Evolutionary conservation across 1,284 basidiomycete genomes (phyloP).

Genomic region (Dichomitus squalens): DNA sequence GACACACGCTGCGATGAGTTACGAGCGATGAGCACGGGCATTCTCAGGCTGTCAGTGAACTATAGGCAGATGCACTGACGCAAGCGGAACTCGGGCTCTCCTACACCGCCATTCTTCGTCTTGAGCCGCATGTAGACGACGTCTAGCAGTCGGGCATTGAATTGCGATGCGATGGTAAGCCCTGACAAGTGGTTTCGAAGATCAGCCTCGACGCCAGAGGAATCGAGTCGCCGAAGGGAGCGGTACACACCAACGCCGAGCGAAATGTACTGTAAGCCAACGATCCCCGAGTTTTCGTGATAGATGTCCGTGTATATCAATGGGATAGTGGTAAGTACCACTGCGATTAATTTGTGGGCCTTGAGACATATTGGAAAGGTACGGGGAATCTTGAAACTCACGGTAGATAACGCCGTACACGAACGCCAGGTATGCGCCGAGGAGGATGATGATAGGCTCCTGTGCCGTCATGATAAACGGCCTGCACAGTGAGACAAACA

Average conservation of each 20-base stretch:
- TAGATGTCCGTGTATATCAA: slow-evolving; percentile 58
- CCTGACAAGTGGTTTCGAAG: slow-evolving; percentile 25
- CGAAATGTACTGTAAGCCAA: slow-evolving; percentile 64
- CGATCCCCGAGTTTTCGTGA: slow-evolving; percentile 51
- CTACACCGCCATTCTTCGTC: slow-evolving; percentile 50
- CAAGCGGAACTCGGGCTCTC: slow-evolving; percentile 56
- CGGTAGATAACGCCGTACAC: slow-evolving; percentile 56
- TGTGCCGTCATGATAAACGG: slow-evolving; percentile 49
- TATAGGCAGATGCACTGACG: slow-evolving; percentile 22
- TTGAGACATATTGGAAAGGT: background rate
- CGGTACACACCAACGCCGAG: slow-evolving; percentile 46
- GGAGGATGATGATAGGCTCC: slow-evolving; percentile 51
- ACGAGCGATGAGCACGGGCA: background rate
- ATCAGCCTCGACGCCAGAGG: background rate
- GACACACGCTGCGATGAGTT: slow-evolving; percentile 60
- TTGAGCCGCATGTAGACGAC: slow-evolving; percentile 52
- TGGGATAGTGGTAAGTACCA: slow-evolving; percentile 67
- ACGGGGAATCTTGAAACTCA: slow-evolving; percentile 31
- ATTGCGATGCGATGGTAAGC: slow-evolving; percentile 51
- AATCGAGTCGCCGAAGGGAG: background rate
- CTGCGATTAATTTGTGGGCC: slow-evolving; percentile 28
- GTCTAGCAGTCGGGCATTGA: slow-evolving; percentile 60
- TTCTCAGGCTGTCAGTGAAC: background rate
- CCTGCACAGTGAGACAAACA: slow-evolving; percentile 43
- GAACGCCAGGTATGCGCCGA: slow-evolving; percentile 50